Evolutionary conservation across 768 basidiomycete genomes (phyloP), one percentile per base, ranked within the genome.

Genomic region (Hericium erinaceus): DNA sequence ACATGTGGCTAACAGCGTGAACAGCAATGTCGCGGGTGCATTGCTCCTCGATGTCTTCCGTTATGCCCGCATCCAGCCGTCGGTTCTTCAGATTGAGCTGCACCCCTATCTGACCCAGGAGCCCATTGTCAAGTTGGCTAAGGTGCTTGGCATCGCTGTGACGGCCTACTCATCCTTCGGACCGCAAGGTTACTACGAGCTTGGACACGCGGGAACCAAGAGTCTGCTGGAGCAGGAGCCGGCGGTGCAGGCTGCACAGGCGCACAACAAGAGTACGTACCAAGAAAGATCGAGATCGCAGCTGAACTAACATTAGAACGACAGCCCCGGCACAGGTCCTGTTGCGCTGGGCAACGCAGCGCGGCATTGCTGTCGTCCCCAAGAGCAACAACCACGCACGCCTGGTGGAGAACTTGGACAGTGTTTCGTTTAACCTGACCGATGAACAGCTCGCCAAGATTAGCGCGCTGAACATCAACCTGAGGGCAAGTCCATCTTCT

Each of bases 31-130:
- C 73, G 78, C 80, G 62, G 88, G 87, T 9, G 75, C 80, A 11
- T 69, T 92, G 54, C 75, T 94, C 64, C 72, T 85, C 50, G 92
- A 94, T 64, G 75, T 93, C 56, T 73, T 88, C 54, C 85, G 83
- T 58, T 92, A 92, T 66, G 91, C 91, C 54, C 81, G 82, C 62
- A 75, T 78, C 66, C 69, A 74, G 62, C 81, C 83, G 2, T 74
- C 78, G 55, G 81, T 81, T 12, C 73, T 82, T 33, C 83, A 85
- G 69, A 72, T 85, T 54, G 83, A 85, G 68, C 66, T 79, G 37
- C 82, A 84, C 66, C 81, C 83, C 11, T 78, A 77, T 68, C 67
- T 82, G 63, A 68, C 75, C 15, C 82, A 83, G 66, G 70, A 80
- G 63, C 66, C 67, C 11, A 70, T 81, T 48, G 65, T 82, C 57